Percentiles rank a stretch among this genome's conserved stretches.
These are phyloP conservation scores for Raffaelea albimanens DNA, from an alignment of 2,329 filamentous ascomycete species.

Conservation along the genomic window DNA sequence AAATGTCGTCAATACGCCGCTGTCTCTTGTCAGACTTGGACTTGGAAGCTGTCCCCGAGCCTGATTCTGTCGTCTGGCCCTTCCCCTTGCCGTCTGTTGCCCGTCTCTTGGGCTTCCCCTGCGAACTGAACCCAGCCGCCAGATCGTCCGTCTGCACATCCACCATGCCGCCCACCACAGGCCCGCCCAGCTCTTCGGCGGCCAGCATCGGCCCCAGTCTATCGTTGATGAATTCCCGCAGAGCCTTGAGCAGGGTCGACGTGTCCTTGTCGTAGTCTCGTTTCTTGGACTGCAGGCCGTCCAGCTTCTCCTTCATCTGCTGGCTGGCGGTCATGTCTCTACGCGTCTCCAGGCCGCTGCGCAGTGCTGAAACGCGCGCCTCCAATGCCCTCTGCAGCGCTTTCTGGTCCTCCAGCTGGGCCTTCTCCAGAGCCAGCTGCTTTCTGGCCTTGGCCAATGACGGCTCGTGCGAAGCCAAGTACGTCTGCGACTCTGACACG, in stretches of 20 bases:
- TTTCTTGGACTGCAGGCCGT: conserved; percentile 49
- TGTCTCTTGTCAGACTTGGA: conserved; percentile 43
- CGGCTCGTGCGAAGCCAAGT: conserved; percentile 36
- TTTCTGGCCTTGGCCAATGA: conserved; percentile 33
- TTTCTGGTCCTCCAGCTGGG: conserved; percentile 43
- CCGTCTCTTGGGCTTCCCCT: conserved; percentile 46
- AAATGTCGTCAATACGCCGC: conserved; percentile 55
- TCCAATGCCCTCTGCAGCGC: conserved; percentile 43
- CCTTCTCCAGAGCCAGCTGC: conserved; percentile 40
- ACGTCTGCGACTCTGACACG: conserved; percentile 53
- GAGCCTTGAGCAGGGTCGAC: conserved; percentile 47
- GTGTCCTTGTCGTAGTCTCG: conserved; percentile 52
- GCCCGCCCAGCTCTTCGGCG: conserved; percentile 74
- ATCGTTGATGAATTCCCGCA: conserved; percentile 63
- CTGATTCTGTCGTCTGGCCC: neutral
- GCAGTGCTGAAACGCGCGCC: conserved; percentile 50
- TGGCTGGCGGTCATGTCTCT: conserved; percentile 30
- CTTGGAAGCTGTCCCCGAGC: too few relatives aligned
- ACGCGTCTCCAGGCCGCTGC: conserved; percentile 44
- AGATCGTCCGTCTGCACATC: conserved; percentile 53
- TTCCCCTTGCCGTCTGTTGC: conserved; percentile 48
- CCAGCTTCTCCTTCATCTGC: conserved; percentile 52
- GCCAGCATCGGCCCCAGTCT: conserved; percentile 67
- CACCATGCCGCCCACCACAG: conserved; percentile 66
- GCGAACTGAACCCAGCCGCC: conserved; percentile 48